A percentile compares a stretch with the other conserved stretches of the same genome.
These are phyloP conservation scores for Ogataea thermomethanolica DNA, from an alignment of 805 yeast genomes.

Conservation along the genomic window DNA sequence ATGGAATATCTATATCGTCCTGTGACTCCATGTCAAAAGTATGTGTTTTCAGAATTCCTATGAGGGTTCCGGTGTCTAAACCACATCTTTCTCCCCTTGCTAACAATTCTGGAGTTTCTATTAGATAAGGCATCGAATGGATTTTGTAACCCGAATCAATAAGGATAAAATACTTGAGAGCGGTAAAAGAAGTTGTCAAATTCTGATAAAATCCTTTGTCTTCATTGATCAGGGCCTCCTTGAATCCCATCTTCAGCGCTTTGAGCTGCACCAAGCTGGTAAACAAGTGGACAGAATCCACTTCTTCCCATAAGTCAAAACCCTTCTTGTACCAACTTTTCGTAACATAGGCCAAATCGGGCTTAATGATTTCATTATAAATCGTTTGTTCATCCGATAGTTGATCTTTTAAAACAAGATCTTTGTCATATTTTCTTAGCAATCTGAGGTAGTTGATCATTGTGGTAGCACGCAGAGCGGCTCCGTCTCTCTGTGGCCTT, in stretches of 20 bases:
- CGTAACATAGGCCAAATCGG: constrained; percentile 65
- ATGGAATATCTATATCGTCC: constrained; percentile 49
- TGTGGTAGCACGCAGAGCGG: constrained; percentile 74
- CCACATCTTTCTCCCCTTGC: constrained; percentile 53
- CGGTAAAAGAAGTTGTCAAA: constrained; percentile 32
- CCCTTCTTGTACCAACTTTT: constrained; percentile 59
- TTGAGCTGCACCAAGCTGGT: constrained; percentile 72
- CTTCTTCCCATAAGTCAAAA: constrained; percentile 96
- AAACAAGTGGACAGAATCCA: constrained; percentile 71
- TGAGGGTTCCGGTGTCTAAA: constrained; percentile 70
- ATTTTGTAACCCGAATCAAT: constrained; percentile 41
- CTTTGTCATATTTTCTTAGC: constrained; percentile 32
- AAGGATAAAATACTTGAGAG: constrained; percentile 38
- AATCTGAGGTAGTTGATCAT: constrained; percentile 51
- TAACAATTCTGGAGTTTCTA: constrained; percentile 60
- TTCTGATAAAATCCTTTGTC: constrained; percentile 28
- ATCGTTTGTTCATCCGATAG: constrained; percentile 34
- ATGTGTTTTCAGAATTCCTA: constrained; percentile 46
- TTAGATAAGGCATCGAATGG: constrained; percentile 47
- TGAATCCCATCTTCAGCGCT: constrained; percentile 58
- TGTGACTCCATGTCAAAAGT: constrained; percentile 33
- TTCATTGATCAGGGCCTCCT: constrained; percentile 33
- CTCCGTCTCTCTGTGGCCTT: constrained; percentile 94
- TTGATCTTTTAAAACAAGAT: constrained; percentile 29
- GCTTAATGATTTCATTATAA: constrained; percentile 52